These are phyloP conservation scores for Spirogloea muscicola DNA, from an alignment of 139 green algal genomes.

Conservation along the genomic window DNA sequence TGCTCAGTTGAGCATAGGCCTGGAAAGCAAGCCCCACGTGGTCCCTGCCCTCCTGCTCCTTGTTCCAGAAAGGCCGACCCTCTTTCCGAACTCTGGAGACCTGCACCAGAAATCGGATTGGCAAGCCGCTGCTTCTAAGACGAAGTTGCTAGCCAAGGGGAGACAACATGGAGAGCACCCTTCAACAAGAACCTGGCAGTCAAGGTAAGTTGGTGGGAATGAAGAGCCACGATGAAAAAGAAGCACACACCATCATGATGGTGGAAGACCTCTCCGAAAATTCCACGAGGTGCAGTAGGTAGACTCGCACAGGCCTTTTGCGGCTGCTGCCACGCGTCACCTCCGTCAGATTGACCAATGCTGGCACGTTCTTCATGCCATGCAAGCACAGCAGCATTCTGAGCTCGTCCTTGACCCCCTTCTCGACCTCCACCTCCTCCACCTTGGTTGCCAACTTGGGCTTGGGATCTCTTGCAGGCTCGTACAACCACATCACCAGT, in stretches of 20 bases:
- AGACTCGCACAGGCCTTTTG: slow-evolving; percentile 24
- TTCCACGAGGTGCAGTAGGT: slow-evolving; percentile 38
- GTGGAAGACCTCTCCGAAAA: slow-evolving; percentile 36
- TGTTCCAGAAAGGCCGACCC: slow-evolving; percentile 33
- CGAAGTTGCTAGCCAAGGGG: not conserved
- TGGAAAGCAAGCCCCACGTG: slow-evolving; percentile 39
- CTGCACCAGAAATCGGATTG: not conserved
- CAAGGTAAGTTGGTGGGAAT: not conserved
- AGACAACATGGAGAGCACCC: not conserved
- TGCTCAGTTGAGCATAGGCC: slow-evolving; percentile 30
- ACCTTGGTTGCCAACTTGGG: slow-evolving; percentile 24
- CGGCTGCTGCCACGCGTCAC: slow-evolving; percentile 18
- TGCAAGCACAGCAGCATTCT: slow-evolving; percentile 41
- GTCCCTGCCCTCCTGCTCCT: slow-evolving; percentile 21
- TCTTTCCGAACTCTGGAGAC: slow-evolving; percentile 22
- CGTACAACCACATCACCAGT: slow-evolving; percentile 44
- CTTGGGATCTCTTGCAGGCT: slow-evolving; percentile 23
- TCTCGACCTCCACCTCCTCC: slow-evolving; percentile 16
- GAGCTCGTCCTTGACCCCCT: slow-evolving; percentile 8
- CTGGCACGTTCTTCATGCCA: slow-evolving; percentile 45
- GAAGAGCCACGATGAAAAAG: not conserved
- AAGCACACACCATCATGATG: slow-evolving; percentile 39
- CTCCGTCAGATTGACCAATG: slow-evolving; percentile 36
- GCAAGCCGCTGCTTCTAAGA: not conserved
- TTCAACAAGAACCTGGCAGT: not conserved